Evolutionary conservation across 179 eudicot species (phyloP).

Genomic region (Beta lomatogona): DNA sequence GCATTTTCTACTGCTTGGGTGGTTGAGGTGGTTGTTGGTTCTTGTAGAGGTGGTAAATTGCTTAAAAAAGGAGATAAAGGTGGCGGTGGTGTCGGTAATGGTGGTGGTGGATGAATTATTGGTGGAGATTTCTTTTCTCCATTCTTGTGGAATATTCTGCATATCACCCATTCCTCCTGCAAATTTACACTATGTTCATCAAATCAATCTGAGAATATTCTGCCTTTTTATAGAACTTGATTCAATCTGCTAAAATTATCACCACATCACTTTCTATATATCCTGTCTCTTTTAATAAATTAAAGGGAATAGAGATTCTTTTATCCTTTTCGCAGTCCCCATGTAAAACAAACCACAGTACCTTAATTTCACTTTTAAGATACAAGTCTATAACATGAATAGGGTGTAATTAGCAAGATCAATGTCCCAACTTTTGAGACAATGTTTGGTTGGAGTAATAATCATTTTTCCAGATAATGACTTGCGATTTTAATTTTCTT

Average conservation of each 20-base stretch:
- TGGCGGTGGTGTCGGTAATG: neutral
- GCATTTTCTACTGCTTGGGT: neutral
- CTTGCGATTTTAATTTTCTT: no score
- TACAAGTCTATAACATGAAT: no score
- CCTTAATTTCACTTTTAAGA: no score
- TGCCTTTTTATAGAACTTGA: neutral
- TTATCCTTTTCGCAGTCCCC: no score
- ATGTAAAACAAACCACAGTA: no score
- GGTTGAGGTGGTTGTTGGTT: conserved; percentile 17
- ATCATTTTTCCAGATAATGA: no score
- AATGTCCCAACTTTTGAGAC: no score
- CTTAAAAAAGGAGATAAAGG: conserved; percentile 14
- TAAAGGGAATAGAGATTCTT: neutral
- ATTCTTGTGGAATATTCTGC: conserved; percentile 66
- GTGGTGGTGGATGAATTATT: conserved; percentile 15
- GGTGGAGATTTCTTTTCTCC: conserved; percentile 41
- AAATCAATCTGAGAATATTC: neutral
- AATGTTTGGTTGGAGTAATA: no score
- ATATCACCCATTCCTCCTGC: conserved; percentile 94
- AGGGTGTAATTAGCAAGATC: no score
- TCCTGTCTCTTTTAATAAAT: neutral
- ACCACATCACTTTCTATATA: neutral
- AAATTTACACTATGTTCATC: neutral
- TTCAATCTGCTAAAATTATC: neutral
- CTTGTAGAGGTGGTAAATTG: conserved; percentile 29